A percentile compares a stretch with the other conserved stretches of the same genome.
Evolutionary conservation across 352 stramenopile genomes (phyloP).

Genomic region (Pythium phragmiticola): DNA sequence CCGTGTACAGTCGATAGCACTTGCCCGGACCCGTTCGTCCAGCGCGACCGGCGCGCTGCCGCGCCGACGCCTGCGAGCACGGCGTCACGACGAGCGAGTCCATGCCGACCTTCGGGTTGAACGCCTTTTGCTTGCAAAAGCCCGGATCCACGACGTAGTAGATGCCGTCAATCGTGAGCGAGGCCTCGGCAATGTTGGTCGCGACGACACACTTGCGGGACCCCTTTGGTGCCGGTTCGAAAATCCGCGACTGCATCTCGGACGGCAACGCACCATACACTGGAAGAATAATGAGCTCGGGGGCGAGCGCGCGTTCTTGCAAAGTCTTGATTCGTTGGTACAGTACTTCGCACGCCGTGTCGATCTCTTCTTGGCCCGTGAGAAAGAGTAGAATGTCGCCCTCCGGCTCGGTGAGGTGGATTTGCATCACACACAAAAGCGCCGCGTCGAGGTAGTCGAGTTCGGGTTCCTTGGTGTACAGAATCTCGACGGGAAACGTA

Average conservation of each 20-base stretch:
- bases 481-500: constrained; percentile 97
- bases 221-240: constrained; percentile 95
- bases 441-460: constrained; percentile 98
- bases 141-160: constrained; percentile 93
- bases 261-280: constrained; percentile 97
- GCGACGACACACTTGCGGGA: constrained; percentile 98
- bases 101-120: constrained; percentile 99
- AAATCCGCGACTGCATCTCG: constrained; percentile 99
- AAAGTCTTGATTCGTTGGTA: constrained; percentile 97
- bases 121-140: constrained; percentile 99
- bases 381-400: constrained; percentile 99
- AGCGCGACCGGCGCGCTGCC: constrained; percentile 96
- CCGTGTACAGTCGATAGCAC: constrained; percentile 99
- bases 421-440: constrained; percentile 99
- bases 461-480: constrained; percentile 99
- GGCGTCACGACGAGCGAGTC: constrained; percentile 98
- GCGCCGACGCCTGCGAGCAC: constrained; percentile 97
- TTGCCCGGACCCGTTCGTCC: constrained; percentile 98
- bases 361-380: constrained; percentile 99
- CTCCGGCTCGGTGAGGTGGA: constrained; percentile 97
- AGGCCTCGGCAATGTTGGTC: constrained; percentile 99
- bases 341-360: constrained; percentile 97
- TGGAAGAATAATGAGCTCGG: constrained; percentile 97
- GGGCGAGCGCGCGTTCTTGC: constrained; percentile 90
- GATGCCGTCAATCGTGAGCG: constrained; percentile 98